Evolutionary conservation across 1,139 yeast genomes (phyloP).

Genomic region (Tardiomyces depauwii): DNA sequence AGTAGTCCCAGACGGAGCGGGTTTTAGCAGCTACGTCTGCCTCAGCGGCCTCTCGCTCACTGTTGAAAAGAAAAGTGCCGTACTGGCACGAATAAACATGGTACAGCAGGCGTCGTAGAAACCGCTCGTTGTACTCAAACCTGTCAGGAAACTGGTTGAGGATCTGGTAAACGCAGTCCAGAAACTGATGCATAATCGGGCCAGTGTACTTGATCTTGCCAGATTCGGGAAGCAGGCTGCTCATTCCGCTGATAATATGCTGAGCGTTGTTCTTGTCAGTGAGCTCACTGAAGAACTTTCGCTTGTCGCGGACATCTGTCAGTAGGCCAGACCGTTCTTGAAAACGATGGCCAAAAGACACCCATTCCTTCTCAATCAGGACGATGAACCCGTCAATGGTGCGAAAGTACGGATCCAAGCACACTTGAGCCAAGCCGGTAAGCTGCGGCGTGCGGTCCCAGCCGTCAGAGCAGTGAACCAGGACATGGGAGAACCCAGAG

Average conservation of each 20-base stretch:
- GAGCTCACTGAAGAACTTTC: conserved; percentile 5
- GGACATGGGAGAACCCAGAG: conserved; percentile 67
- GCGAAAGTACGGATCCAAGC: conserved; percentile 83
- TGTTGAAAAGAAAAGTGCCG: conserved; percentile 76
- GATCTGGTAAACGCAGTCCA: conserved; percentile 81
- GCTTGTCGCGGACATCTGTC: conserved; percentile 17
- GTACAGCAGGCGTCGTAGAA: conserved; percentile 69
- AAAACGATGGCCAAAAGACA: conserved; percentile 87
- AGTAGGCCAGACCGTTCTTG: conserved; percentile 72
- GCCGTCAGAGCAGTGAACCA: conserved; percentile 94
- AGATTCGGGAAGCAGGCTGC: conserved; percentile 22
- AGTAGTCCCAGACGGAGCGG: conserved; percentile 89
- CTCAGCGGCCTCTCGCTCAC: conserved; percentile 49
- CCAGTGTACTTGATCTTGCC: conserved; percentile 48
- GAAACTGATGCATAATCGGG: conserved; percentile 87
- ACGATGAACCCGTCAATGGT: conserved; percentile 80
- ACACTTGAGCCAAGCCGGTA: conserved; percentile 71
- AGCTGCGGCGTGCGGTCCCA: conserved; percentile 97
- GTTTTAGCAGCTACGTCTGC: conserved; percentile 39
- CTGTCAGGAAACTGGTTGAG: conserved; percentile 54
- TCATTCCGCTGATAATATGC: conserved; percentile 27
- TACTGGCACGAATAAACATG: conserved; percentile 92
- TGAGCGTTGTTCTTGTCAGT: conserved; percentile 31
- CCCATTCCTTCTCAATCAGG: conserved; percentile 88
- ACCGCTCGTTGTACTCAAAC: conserved; percentile 85